Base-by-base conservation (phyloP, 1,284 basidiomycete species). In the Spongiforma sp. region DNA sequence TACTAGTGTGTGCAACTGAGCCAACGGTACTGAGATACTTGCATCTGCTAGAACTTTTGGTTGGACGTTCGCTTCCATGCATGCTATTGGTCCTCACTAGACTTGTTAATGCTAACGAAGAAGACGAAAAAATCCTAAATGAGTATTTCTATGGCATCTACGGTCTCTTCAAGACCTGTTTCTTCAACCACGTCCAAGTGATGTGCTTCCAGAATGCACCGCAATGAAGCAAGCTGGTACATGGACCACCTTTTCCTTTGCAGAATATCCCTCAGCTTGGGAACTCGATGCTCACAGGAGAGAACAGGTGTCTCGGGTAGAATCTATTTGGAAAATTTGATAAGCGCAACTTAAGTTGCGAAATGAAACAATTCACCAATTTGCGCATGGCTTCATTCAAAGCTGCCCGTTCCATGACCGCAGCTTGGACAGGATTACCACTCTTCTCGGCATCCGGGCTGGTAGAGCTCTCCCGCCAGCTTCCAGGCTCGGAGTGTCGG, bases 121-220 rank as follows among this genome's bases (percentile, higher is more conserved):
- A n/a, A n/a, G n/a, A n/a, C n/a, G n/a, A n/a, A n/a, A n/a, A n/a
- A n/a, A n/a, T n/a, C n/a, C n/a, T n/a, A n/a, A n/a, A n/a, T n/a
- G n/a, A n/a, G n/a, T n/a, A n/a, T n/a, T n/a, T n/a, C n/a, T n/a
- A n/a, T n/a, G n/a, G n/a, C n/a, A n/a, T n/a, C n/a, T n/a, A n/a
- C n/a, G n/a, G n/a, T n/a, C n/a, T n/a, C n/a, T n/a, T n/a, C n/a
- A n/a, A n/a, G n/a, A n/a, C n/a, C n/a, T n/a, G n/a, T n/a, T n/a
- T n/a, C n/a, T n/a, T n/a, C n/a, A n/a, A n/a, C n/a, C n/a, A n/a
- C n/a, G n/a, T n/a, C n/a, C n/a, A n/a, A n/a, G n/a, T n/a, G n/a
- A n/a, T n/a, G n/a, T n/a, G n/a, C n/a, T n/a, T n/a, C n/a, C n/a
- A 10, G 21, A 26, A 0, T 26, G 26, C 26, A 26, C 1, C 1